Conservation (phyloP, 306 rosid genomes). For the Medicago lupulina region DNA sequence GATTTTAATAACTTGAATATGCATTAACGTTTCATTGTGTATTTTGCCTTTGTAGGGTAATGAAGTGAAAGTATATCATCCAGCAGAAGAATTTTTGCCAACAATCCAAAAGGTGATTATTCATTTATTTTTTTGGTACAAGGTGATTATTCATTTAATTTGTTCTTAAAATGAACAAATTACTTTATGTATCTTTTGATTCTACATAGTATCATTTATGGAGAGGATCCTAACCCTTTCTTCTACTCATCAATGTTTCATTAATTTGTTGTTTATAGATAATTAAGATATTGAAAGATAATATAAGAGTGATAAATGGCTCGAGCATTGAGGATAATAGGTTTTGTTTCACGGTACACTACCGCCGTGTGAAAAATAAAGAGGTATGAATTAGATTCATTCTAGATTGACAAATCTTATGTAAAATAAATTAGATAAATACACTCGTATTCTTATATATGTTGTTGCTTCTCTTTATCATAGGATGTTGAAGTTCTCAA, state of each 20-base stretch:
- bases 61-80: slow-evolving; percentile 54
- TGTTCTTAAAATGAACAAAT: slow-evolving; percentile 12
- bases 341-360: slow-evolving; percentile 61
- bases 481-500: slow-evolving; percentile 55
- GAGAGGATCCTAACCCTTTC: no score
- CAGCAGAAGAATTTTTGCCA: slow-evolving; percentile 55
- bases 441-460: background rate
- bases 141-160: background rate
- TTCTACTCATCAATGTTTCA: slow-evolving; percentile 5
- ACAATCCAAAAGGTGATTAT: slow-evolving; percentile 55
- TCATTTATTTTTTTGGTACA: no score
- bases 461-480: slow-evolving; percentile 32
- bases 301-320: slow-evolving; percentile 41
- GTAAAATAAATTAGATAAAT: background rate
- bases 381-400: slow-evolving; percentile 50
- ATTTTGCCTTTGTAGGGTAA: slow-evolving; percentile 51
- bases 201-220: background rate
- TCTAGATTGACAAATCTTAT: slow-evolving; percentile 12
- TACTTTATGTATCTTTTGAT: background rate
- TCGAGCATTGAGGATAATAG: slow-evolving; percentile 57
- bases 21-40: background rate
- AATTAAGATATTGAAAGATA: slow-evolving; percentile 43
- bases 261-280: slow-evolving; percentile 46
- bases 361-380: slow-evolving; percentile 55
- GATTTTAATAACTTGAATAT: slow-evolving; percentile 3